Base-by-base conservation (phyloP, 306 rosid species). In the Herpetospermum pedunculosum region DNA sequence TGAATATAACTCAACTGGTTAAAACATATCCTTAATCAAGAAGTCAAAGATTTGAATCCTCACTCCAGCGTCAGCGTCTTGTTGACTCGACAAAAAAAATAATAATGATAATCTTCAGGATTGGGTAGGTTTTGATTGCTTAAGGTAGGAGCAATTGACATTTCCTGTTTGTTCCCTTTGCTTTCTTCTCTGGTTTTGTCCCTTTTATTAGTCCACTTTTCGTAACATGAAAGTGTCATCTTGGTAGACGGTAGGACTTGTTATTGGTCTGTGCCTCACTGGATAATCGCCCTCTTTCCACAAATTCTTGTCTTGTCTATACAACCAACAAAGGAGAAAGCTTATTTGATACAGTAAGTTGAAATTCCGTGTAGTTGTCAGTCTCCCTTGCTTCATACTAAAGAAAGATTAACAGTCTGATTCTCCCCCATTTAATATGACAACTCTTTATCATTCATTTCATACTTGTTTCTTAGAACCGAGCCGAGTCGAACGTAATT, bases 311-410 rank as follows among this genome's bases (percentile, higher is more conserved):
- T 21, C 73, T 68, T 68, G 53, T 68, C 21, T 38, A 25, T 10
- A 4, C 48, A 65, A 38, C 30, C 72, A 37, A 19, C 73, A 6
- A 43, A 15, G 8, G 35, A 25, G 73, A 68, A 57, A 43, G 73
- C 73, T 68, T 68, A 37, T 68, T 25, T 25, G 21, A 41, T 26
- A 41, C 72, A 68, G 53, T 25, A 21, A 13, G 53, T 68, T 68
- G 32, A 23, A 68, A 43, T 68, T 68, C 53, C 73, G 48, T 68
- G 73, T 47, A 25, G 54, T 40, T 68, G 73, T 68, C 73, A 68
- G 73, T 69, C 25, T 69, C 55, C 74, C 55, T 69, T 69, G 73
- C 73, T 69, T 69, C 73, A 13, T 69, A 15, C 73, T 44, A 44
- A 69, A 69, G 74, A 44, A 69, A 69, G 55, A 7, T 13, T 13